Evolutionary conservation across 495 filamentous ascomycete species (phyloP), one percentile per base, ranked within the genome.

Genomic region (Penicillium fimorum): DNA sequence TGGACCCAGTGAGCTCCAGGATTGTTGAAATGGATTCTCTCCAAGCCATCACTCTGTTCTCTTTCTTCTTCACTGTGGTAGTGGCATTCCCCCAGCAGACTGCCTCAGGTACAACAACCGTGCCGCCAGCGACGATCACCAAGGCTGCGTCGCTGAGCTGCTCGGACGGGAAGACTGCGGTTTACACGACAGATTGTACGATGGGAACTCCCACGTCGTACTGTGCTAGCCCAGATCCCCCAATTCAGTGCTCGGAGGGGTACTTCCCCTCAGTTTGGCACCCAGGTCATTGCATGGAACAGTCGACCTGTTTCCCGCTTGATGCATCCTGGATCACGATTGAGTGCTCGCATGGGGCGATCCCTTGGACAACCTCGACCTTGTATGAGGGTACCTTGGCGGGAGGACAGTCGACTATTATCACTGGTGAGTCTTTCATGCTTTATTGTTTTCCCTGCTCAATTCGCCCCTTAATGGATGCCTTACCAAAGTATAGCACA

Each of bases 121-220:
- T 5, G 13, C 4, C 33, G 6, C 33, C 33, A 13, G 13, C 15
- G 33, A 22, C 44, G 1, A 22, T 57, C 6, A 57, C 60, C 8
- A 47, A 46, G 33, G 12, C 43, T n/a, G 44, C 49, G 15, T 32
- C 47, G 5, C 61, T 70, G 3, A 50, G 30, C 13, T 70, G 68
- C 49, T 29, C 55, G 2, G 43, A 61, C 18, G 66, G 64, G 5
- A 62, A 67, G 18, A 67, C 64, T 3, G 25, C 66, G 17, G 30
- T 70, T 13, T 59, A 64, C 42, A 70, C 68, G 4, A 67, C 59
- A 0, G 68, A 68, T 18, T 70, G 68, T 38, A 69, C 68, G 11
- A 51, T 65, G 56, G 68, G 68, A 9, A 67, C 51, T 15, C 45
- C 66, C 10, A 40, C 60, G 1, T 63, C 61, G 0, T 70, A 61